phyloP scores from a whole-genome alignment of 2,329 filamentous ascomycete genomes.

The Raffaelea ambrosiae region DNA sequence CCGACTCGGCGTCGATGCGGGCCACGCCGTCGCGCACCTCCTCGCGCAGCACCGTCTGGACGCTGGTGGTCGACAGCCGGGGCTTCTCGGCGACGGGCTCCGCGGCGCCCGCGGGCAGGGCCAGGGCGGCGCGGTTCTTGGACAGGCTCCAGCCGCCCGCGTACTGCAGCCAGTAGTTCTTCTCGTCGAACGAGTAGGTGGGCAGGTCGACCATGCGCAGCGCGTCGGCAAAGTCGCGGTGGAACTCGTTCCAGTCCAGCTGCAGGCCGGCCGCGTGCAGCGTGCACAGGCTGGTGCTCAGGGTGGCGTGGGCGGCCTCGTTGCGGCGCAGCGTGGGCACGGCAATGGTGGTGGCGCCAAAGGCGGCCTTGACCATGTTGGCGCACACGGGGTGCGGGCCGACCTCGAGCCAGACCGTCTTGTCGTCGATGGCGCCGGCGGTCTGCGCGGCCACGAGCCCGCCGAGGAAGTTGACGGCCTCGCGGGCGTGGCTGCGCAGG shows the following conservation, averaged over 20 bases:
- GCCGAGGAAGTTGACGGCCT: slow-evolving; percentile 60
- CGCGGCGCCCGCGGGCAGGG: slow-evolving; percentile 21
- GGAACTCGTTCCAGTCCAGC: slow-evolving; percentile 64
- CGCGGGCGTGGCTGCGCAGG: slow-evolving; percentile 54
- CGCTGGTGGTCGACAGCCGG: slow-evolving; percentile 55
- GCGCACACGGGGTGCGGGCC: slow-evolving; percentile 66
- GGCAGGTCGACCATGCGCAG: slow-evolving; percentile 52
- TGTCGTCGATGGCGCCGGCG: slow-evolving; percentile 51
- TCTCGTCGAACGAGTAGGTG: slow-evolving; percentile 62
- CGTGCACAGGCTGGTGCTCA: slow-evolving; percentile 47
- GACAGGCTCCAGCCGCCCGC: slow-evolving; percentile 62
- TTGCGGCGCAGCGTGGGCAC: slow-evolving; percentile 54
- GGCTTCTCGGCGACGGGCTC: slow-evolving; percentile 31
- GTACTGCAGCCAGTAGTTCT: slow-evolving; percentile 61
- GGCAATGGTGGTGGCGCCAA: slow-evolving; percentile 44
- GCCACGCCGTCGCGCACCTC: slow-evolving; percentile 43
- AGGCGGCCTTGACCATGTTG: slow-evolving; percentile 58
- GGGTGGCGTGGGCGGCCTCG: slow-evolving; percentile 56
- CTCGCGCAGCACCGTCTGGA: slow-evolving; percentile 56
- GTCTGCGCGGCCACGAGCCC: slow-evolving; percentile 52
- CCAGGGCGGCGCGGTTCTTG: slow-evolving; percentile 51
- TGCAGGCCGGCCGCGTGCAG: slow-evolving; percentile 53
- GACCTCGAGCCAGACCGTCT: slow-evolving; percentile 64
- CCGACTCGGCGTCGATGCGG: slow-evolving; percentile 55
- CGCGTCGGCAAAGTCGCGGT: slow-evolving; percentile 36